Evolutionary conservation across 2,329 filamentous ascomycete species (phyloP), one percentile per base, ranked within the genome.

Genomic region (Aspergillus sp.): DNA sequence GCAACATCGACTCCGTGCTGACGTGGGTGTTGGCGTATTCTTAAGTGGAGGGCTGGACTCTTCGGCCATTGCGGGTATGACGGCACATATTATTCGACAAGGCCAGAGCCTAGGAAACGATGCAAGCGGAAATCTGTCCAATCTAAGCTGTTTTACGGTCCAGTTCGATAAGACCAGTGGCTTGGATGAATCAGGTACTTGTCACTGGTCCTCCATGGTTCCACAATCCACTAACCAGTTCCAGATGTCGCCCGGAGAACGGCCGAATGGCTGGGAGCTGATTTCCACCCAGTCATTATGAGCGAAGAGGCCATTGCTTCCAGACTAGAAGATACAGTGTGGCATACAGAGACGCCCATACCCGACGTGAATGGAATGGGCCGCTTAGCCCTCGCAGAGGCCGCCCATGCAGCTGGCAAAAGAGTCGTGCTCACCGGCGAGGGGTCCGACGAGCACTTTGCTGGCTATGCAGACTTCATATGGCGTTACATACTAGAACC

Each of bases 41-140:
- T 73, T 87, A 0, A 82, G 79, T 21, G 85, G 85, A 4, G 85
- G 85, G 1, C 80, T 87, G 52, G 85, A 87, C 67, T 85, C 83
- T 0, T 86, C 84, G 0, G 76, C 80, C 1, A 72, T 87, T 21
- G 84, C 84, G 7, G 85, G 85, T 3, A 85, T 87, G 65, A 80
- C 82, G 2, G 80, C 79, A 1, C 76, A 86, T 61, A 75, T 87
- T 1, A 76, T 80, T n/a, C 74, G 78, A 43, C 71, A 82, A 53
- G 76, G 80, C n/a, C 72, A 77, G 21, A 72, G 75, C 38, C 70
- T 84, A n/a, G 82, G 84, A 15, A 82, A 76, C 45, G 74, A 78
- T 28, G 68, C 73, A 13, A 74, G 74, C 8, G 74, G 70, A 5
- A 71, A 76, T 13, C 39, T 62, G 9, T 68, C 67, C 2, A 73